These are phyloP conservation scores for Hypomyces perniciosus DNA, from an alignment of 2,329 filamentous ascomycete species.

Conservation along the genomic window DNA sequence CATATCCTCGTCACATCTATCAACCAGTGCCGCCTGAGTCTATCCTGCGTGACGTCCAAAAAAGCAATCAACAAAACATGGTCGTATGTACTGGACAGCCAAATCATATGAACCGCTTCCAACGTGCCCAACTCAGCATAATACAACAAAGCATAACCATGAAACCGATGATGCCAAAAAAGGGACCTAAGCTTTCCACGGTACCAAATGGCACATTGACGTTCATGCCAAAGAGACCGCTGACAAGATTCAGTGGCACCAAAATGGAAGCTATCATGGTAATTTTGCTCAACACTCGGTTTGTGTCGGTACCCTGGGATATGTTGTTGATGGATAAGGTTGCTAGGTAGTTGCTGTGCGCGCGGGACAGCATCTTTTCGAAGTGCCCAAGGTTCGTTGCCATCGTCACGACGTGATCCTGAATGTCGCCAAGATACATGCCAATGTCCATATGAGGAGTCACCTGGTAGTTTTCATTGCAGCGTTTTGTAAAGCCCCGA, in stretches of 20 bases:
- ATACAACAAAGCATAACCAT: constrained; percentile 49
- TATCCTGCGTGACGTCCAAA: background rate
- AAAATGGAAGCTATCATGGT: constrained; percentile 90
- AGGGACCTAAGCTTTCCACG: constrained; percentile 47
- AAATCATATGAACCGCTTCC: constrained; percentile 40
- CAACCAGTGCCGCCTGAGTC: background rate
- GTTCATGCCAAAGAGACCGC: constrained; percentile 85
- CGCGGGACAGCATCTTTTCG: constrained; percentile 92
- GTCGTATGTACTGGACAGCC: constrained; percentile 1
- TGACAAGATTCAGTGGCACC: constrained; percentile 92
- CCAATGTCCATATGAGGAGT: constrained; percentile 95
- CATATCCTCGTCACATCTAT: background rate
- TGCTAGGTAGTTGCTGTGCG: constrained; percentile 93
- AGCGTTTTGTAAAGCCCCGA: constrained; percentile 94
- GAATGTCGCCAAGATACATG: constrained; percentile 93
- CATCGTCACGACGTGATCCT: constrained; percentile 99
- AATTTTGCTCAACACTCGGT: constrained; percentile 88
- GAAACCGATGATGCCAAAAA: constrained; percentile 45
- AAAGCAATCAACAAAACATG: background rate
- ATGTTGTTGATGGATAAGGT: constrained; percentile 91
- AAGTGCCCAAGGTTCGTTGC: constrained; percentile 94
- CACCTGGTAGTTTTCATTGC: constrained; percentile 94
- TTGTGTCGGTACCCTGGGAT: constrained; percentile 78
- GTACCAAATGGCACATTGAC: constrained; percentile 62
- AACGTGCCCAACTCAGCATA: constrained; percentile 41